Base-by-base conservation (phyloP, 768 basidiomycete species). In the Rhodosporidiobolus sp. region DNA sequence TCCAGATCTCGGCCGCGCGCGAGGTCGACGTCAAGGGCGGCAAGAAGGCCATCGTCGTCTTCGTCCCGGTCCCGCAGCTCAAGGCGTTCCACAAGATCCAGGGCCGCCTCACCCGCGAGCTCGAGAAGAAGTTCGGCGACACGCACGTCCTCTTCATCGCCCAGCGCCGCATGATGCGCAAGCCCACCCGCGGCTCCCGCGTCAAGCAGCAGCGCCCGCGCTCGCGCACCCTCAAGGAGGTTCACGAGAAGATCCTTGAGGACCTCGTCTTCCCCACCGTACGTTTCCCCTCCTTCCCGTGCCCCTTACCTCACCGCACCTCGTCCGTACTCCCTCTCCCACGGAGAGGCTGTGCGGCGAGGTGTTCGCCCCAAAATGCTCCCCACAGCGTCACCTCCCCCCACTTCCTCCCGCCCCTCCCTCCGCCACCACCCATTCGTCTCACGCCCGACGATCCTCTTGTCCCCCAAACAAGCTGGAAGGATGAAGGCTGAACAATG, bases 101-200 rank as follows among this genome's bases (percentile, higher is more conserved):
- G 84, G 89, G 88, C 81, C 90, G 65, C 65, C 71, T 72, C 66
- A 72, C 71, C 63, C 71, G 71, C 49, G 71, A 72, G 82, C 87
- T 99, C 80, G 96, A 99, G 88, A 99, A 99, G 88, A 99, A 99
- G 85, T 97, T 99, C 85, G 92, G 96, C 57, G 96, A 98, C 85
- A 89, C 94, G 82, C 94, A 98, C 84, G 93, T 99, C 82, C 92
- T 99, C 70, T 98, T 99, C 83, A 88, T 98, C 82, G 96, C 91
- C 66, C 96, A 99, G 85, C 93, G 96, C 83, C 89, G 95, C 81
- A 94, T 97, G 89, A 86, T 98, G 82, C 91, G 90, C 85, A 97
- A 94, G 84, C 94, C 94, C 68, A 94, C 93, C 77, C 92, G 94
- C 76, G 91, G 87, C 80, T 92, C 93, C 68, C 90, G 91, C 77